Conservation (phyloP, 139 green algal species). For the Coccomyxa sp. region DNA sequence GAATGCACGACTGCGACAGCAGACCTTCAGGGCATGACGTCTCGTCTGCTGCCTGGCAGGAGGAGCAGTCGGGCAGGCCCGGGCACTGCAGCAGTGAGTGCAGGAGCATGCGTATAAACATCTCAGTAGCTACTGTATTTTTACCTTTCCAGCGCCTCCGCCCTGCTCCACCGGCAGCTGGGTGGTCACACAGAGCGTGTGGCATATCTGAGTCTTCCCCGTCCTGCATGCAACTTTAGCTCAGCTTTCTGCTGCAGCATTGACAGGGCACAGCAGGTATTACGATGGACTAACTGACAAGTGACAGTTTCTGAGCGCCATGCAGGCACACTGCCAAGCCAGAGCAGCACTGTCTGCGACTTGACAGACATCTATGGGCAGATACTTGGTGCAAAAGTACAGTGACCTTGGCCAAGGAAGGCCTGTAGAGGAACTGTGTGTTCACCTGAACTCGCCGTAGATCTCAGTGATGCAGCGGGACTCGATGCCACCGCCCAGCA, state of each 20-base stretch:
- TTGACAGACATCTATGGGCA: neutral
- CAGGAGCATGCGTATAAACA: too few relatives aligned
- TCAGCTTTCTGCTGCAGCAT: too few relatives aligned
- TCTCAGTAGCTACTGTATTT: neutral
- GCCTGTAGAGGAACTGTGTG: neutral
- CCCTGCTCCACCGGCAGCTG: conserved; percentile 56
- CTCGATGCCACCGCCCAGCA: conserved; percentile 82
- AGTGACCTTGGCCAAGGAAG: neutral
- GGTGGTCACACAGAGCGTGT: conserved; percentile 81
- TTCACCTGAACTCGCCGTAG: conserved; percentile 73
- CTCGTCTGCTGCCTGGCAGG: too few relatives aligned
- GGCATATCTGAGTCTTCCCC: conserved; percentile 84
- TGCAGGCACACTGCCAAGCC: neutral
- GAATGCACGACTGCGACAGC: too few relatives aligned
- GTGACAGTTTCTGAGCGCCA: too few relatives aligned
- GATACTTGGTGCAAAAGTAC: neutral
- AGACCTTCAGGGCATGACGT: too few relatives aligned
- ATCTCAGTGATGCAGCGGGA: conserved; percentile 84
- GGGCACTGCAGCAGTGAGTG: too few relatives aligned
- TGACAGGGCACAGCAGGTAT: too few relatives aligned
- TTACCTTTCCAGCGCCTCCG: conserved; percentile 57
- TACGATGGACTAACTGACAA: neutral
- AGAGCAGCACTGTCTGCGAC: neutral
- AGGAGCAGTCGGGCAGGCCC: too few relatives aligned
- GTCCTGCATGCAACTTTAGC: too few relatives aligned